Percentiles rank a stretch among this genome's conserved stretches.
Conservation (phyloP, 257 asterid genomes). For the Gynochthodes officinalis region DNA sequence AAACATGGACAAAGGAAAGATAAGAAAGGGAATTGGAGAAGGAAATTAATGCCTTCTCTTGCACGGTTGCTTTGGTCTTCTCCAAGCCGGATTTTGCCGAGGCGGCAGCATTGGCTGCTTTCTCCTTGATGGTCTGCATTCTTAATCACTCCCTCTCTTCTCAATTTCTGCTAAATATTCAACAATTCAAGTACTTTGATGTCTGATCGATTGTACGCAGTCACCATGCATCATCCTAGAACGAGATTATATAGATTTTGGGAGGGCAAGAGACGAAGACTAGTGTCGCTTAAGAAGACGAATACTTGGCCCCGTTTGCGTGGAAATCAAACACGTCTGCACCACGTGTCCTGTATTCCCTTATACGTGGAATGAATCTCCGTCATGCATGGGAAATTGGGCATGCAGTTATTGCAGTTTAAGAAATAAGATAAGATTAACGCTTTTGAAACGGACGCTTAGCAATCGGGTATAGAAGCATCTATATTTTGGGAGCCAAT, state of each 20-base stretch:
- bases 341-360: not conserved
- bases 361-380: not conserved
- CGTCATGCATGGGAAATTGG: not conserved
- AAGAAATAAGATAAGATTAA: not conserved
- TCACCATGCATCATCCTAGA: too few species aligned
- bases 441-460: not conserved
- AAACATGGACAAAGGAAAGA: too few species aligned
- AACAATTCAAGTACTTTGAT: too few species aligned
- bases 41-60: slow-evolving; percentile 41
- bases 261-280: not conserved
- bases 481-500: too few species aligned
- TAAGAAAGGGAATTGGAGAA: too few species aligned
- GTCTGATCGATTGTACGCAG: too few species aligned
- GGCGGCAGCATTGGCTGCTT: slow-evolving; percentile 61
- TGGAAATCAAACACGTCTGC: not conserved
- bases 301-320: not conserved
- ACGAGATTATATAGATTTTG: not conserved
- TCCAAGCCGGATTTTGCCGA: slow-evolving; percentile 72
- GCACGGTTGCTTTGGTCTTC: slow-evolving; percentile 57
- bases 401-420: not conserved
- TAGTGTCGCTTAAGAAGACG: not conserved
- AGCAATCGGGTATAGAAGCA: too few species aligned
- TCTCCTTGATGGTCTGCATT: slow-evolving; percentile 60
- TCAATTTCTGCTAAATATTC: not conserved
- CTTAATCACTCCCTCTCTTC: not conserved